phyloP scores from a whole-genome alignment of 73 alveolate species.

The Stentor coeruleus region DNA sequence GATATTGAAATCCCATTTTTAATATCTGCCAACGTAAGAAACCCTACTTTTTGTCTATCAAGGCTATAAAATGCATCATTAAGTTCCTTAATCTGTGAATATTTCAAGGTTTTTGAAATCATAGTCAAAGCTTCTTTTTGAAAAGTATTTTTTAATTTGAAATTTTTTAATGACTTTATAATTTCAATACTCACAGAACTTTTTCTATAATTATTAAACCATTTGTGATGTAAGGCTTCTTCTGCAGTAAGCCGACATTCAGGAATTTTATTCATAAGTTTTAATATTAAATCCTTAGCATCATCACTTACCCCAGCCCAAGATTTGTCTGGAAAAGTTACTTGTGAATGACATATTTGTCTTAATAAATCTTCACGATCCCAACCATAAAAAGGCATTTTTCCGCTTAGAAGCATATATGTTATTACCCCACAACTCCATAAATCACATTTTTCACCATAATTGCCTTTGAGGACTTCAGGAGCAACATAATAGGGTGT shows the following conservation, averaged over 20 bases:
- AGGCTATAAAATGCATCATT: background rate
- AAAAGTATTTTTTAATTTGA: background rate
- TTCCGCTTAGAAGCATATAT: background rate
- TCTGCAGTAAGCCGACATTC: background rate
- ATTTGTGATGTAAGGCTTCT: background rate
- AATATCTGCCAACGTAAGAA: background rate
- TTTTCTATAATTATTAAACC: background rate
- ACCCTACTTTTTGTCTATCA: background rate
- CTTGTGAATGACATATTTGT: background rate
- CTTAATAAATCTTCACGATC: background rate
- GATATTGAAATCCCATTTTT: background rate
- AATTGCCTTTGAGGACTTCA: background rate
- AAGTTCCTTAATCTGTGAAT: background rate
- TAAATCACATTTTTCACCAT: background rate
- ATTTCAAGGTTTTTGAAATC: background rate
- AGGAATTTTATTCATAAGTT: background rate
- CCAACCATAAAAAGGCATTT: constrained; percentile 1
- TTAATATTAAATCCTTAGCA: background rate
- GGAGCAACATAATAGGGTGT: background rate
- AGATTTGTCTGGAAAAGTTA: background rate
- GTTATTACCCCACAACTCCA: background rate
- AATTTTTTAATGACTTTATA: no score
- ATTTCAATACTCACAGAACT: background rate
- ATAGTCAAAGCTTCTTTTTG: background rate
- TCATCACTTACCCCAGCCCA: background rate